Evolutionary conservation across 768 basidiomycete species (phyloP).

Genomic region (Suillus discolor): DNA sequence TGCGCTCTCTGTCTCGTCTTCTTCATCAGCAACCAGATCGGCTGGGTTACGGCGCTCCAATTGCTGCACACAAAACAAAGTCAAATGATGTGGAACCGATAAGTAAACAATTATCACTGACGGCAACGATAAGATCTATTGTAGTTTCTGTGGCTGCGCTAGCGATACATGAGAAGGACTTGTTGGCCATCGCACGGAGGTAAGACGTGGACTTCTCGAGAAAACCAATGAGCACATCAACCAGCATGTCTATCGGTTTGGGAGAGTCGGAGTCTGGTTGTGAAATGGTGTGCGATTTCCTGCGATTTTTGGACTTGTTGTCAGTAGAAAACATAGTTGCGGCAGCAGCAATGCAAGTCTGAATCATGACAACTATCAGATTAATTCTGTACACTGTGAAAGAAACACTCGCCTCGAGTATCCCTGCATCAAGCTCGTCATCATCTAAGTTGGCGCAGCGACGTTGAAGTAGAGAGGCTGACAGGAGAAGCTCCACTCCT

Average conservation of each 20-base stretch:
- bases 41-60: conserved; percentile 69
- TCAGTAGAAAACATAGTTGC: conserved; percentile 50
- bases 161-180: conserved; percentile 76
- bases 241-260: conserved; percentile 79
- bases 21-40: conserved; percentile 45
- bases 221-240: conserved; percentile 89
- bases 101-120: conserved; percentile 41
- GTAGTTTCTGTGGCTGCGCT: conserved; percentile 67
- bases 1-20: conserved; percentile 46
- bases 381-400: neutral
- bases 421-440: conserved; percentile 45
- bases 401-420: conserved; percentile 58
- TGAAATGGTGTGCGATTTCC: conserved; percentile 36
- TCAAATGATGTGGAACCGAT: conserved; percentile 11
- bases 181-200: conserved; percentile 76
- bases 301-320: conserved; percentile 43
- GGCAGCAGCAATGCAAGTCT: conserved; percentile 67
- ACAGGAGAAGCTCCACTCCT: conserved; percentile 73
- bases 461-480: conserved; percentile 69
- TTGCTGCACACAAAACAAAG: conserved; percentile 58
- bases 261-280: conserved; percentile 37
- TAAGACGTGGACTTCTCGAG: conserved; percentile 83
- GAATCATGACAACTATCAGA: conserved; percentile 5
- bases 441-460: conserved; percentile 68
- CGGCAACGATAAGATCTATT: conserved; percentile 78